phyloP scores from a whole-genome alignment of 768 basidiomycete genomes.

The Mycena leptocephala region DNA sequence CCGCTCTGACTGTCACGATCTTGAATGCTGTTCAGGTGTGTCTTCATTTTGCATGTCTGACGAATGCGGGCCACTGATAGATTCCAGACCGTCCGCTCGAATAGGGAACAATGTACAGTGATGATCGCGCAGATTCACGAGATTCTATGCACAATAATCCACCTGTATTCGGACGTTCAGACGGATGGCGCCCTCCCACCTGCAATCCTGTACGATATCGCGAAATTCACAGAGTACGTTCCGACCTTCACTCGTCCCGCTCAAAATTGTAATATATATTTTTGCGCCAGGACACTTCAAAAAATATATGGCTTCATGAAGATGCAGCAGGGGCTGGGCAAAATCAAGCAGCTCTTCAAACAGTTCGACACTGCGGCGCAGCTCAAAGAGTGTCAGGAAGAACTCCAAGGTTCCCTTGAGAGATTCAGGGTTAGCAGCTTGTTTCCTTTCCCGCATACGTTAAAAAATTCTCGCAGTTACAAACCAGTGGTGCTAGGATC shows the following conservation, averaged over 20 bases:
- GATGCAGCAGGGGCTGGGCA: not conserved
- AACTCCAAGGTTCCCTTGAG: not conserved
- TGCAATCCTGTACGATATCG: not conserved
- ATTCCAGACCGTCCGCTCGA: not conserved
- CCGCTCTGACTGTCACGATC: not conserved
- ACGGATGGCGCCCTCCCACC: not conserved
- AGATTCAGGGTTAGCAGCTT: not conserved
- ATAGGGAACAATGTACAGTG: not conserved
- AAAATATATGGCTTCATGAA: not conserved
- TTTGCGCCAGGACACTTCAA: not conserved
- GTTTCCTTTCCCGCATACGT: not conserved
- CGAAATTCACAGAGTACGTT: not conserved
- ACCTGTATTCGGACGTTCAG: not conserved
- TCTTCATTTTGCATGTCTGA: not conserved
- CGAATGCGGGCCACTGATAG: not conserved
- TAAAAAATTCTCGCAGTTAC: not conserved
- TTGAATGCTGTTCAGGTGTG: not conserved
- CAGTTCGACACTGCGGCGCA: not conserved
- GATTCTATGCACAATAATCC: not conserved
- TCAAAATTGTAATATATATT: not conserved
- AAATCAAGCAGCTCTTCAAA: slow-evolving; percentile 1
- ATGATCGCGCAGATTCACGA: not conserved
- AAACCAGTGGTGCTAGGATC: not conserved
- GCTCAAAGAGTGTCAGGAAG: not conserved
- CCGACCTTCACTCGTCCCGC: not conserved